Conservation (phyloP, 2,329 filamentous ascomycete species). For the Grosmannia penicillata region DNA sequence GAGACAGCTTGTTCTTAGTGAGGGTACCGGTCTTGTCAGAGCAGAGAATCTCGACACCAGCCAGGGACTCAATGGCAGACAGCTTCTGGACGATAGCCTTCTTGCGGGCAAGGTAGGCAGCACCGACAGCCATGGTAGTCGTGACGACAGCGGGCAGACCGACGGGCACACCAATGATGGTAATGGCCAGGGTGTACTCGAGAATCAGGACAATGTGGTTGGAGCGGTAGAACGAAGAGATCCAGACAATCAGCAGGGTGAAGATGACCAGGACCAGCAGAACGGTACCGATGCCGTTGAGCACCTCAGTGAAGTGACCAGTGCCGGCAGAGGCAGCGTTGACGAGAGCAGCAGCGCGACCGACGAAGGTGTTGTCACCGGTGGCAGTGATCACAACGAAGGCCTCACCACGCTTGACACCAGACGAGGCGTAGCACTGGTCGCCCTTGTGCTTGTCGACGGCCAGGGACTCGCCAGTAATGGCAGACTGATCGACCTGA, state of each 20-base stretch:
- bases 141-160: slow-evolving; percentile 88
- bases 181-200: slow-evolving; percentile 74
- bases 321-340: slow-evolving; percentile 57
- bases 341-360: slow-evolving; percentile 74
- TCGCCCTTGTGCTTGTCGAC: slow-evolving; percentile 79
- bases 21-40: slow-evolving; percentile 89
- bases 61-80: slow-evolving; percentile 79
- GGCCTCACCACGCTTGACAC: slow-evolving; percentile 80
- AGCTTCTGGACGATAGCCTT: slow-evolving; percentile 89
- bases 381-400: slow-evolving; percentile 71
- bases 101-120: slow-evolving; percentile 82
- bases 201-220: slow-evolving; percentile 68
- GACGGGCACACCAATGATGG: slow-evolving; percentile 83
- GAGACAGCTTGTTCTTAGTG: slow-evolving; percentile 86
- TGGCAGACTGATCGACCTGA: slow-evolving; percentile 83
- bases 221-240: slow-evolving; percentile 77
- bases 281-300: slow-evolving; percentile 74
- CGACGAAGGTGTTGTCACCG: slow-evolving; percentile 82
- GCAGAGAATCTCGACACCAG: slow-evolving; percentile 86
- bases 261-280: slow-evolving; percentile 68
- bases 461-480: slow-evolving; percentile 82
- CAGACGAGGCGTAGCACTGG: slow-evolving; percentile 70
- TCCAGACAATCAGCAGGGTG: slow-evolving; percentile 71
- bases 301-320: slow-evolving; percentile 83
- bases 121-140: slow-evolving; percentile 89